Base-by-base conservation (phyloP, 768 basidiomycete species). In the Serendipita sp. region DNA sequence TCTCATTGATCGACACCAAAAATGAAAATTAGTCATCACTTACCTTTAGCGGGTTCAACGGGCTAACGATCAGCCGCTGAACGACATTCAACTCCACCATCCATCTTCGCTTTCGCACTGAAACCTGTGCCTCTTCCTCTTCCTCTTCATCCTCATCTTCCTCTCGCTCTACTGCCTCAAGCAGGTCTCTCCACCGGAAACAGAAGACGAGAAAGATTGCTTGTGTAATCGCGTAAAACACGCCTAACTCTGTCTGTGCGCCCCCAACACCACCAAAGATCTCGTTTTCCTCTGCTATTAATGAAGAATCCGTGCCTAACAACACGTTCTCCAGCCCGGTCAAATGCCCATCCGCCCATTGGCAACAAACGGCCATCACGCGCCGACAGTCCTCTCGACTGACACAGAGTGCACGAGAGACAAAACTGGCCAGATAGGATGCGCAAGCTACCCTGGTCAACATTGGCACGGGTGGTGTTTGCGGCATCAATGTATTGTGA, bases 191-290 rank as follows among this genome's bases (percentile, higher is more conserved):
- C 95, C 95, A 98, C 10, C 96, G 79, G 75, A 98, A 99, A 74
- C 96, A 98, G 74, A 99, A 99, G 68, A 99, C 92, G 68, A 98
- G 80, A 72, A 99, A 94, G 8, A 93, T 83, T 0, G 94, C 86
- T 71, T 98, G 96, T 0, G 85, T 76, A 37, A 95, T 87, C 1
- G 94, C 92, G 72, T 97, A 97, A 72, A 97, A 97, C 18, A 95
- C 81, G 32, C 81, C 82, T 69, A 87, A 76, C n/a, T 79, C 76
- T 3, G 74, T 72, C 28, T 24, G 47, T 13, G 63, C 45, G 15
- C 45, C 41, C 13, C 38, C 38, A 41, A 5, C 13, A 41, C 38
- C 58, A 65, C 37, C 37, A 8, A 45, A 64, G 64, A 45, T 65
- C 38, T 64, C 56, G 75, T 74, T 44, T 70, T 71, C 1, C 71